A percentile compares a stretch with the other conserved stretches of the same genome.
Conservation (phyloP, 345 rosid species). For the Eutrema japonicum region DNA sequence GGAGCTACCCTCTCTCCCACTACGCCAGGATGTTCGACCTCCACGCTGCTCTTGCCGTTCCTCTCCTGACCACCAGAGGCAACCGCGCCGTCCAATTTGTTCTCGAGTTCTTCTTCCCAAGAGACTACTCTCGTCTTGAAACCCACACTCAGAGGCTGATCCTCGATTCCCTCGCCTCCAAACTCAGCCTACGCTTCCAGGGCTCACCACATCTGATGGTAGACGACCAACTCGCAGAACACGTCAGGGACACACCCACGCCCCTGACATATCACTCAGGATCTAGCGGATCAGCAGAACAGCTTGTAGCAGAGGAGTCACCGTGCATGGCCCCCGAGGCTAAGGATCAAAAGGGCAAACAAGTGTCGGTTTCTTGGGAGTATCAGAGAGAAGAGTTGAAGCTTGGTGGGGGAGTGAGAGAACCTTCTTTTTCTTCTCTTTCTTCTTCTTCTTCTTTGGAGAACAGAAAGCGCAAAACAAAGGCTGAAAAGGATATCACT, state of each 20-base stretch:
- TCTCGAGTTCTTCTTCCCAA: slow-evolving; percentile 81
- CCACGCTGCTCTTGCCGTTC: slow-evolving; percentile 74
- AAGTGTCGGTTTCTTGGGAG: slow-evolving; percentile 60
- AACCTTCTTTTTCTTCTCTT: slow-evolving; percentile 40
- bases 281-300: slow-evolving; percentile 42
- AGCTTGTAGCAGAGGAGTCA: slow-evolving; percentile 34
- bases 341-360: slow-evolving; percentile 61
- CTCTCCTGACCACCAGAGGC: slow-evolving; percentile 54
- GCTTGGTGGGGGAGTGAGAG: slow-evolving; percentile 37
- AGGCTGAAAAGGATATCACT: slow-evolving; percentile 81
- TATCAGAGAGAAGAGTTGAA: slow-evolving; percentile 57
- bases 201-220: slow-evolving; percentile 55
- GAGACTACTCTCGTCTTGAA: slow-evolving; percentile 57
- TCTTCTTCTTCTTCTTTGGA: slow-evolving; percentile 51
- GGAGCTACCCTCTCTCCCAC: slow-evolving; percentile 80
- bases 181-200: slow-evolving; percentile 54
- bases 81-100: slow-evolving; percentile 59
- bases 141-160: slow-evolving; percentile 51
- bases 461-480: slow-evolving; percentile 60
- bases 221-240: slow-evolving; percentile 61
- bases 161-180: slow-evolving; percentile 49
- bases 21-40: slow-evolving; percentile 76
- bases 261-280: slow-evolving; percentile 35
- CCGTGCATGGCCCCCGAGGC: slow-evolving; percentile 52
- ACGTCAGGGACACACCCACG: slow-evolving; percentile 38